Base-by-base conservation (phyloP, 495 filamentous ascomycete genomes). In the Corynascus novoguineensis region DNA sequence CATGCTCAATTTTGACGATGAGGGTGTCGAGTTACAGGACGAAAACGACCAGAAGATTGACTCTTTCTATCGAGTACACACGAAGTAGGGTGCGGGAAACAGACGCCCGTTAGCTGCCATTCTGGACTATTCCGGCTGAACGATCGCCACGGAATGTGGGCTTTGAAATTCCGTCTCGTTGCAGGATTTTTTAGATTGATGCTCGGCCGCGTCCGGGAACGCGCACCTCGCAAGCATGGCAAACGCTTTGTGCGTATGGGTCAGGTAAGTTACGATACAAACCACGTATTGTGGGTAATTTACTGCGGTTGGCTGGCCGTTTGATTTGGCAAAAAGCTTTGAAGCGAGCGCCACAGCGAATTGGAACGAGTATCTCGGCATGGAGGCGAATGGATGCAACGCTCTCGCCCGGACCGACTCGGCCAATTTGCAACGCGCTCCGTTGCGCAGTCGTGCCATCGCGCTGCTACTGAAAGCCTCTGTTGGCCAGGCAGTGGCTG, bases 381-480 rank as follows among this genome's bases (percentile, higher is more conserved):
- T 34, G 46, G 38, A 35, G 49, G 27, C 34, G 31, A 31, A 17
- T 37, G 53, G 54, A 64, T 68, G 61, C 64, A 63, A 60, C 54
- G 44, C 25, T 21, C 60, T n/a, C n/a, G n/a, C n/a, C n/a, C 66
- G 66, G 66, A 58, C 66, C 66, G 66, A 69, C 58, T 69, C 66
- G 66, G 64, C 58, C 64, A 69, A 64, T 63, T 66, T 57, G 2
- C 14, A 17, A 7, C n/a, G n/a, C n/a, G n/a, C n/a, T n/a, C n/a
- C n/a, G n/a, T n/a, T 12, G 34, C 29, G 35, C 31, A 48, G 50
- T 52, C 46, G 22, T 32, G 48, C 40, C 55, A 46, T 58, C n/a
- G 34, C 50, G 2, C 41, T 25, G 22, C 34, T 38, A 25, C 34
- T 32, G n/a, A n/a, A n/a, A n/a, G 32, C 22, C 32, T 14, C 25